phyloP scores from a whole-genome alignment of 768 basidiomycete species.

The Boletus pseudo-olivaceus region DNA sequence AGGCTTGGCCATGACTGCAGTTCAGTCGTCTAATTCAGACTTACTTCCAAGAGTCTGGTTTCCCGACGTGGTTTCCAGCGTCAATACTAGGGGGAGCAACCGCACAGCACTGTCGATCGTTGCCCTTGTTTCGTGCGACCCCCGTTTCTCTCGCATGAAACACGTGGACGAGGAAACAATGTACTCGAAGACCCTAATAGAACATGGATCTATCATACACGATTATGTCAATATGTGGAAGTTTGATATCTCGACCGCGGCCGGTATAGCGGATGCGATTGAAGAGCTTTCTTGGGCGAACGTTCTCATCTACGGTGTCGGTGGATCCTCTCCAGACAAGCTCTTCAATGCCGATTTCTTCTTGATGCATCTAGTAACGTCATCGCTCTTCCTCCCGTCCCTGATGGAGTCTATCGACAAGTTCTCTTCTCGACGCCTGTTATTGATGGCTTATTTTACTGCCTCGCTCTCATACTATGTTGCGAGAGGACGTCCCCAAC shows the following conservation, averaged over 20 bases:
- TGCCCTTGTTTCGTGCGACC: slow-evolving; percentile 50
- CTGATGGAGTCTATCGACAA: slow-evolving; percentile 36
- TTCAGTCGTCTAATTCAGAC: slow-evolving; percentile 17
- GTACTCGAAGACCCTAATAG: slow-evolving; percentile 28
- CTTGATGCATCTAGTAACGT: slow-evolving; percentile 69
- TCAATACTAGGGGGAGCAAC: slow-evolving; percentile 8
- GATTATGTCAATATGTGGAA: slow-evolving; percentile 47
- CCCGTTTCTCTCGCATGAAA: slow-evolving; percentile 29
- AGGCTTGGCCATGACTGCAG: slow-evolving; percentile 57
- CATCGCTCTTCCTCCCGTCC: slow-evolving; percentile 57
- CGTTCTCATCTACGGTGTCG: slow-evolving; percentile 56
- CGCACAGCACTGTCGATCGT: slow-evolving; percentile 46
- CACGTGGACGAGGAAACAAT: slow-evolving; percentile 26
- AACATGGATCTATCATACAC: slow-evolving; percentile 37
- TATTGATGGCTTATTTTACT: slow-evolving; percentile 31
- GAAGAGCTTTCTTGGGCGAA: slow-evolving; percentile 62
- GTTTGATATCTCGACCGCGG: slow-evolving; percentile 34
- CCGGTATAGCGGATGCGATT: slow-evolving; percentile 46
- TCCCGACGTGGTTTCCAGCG: slow-evolving; percentile 15
- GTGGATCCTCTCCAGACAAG: slow-evolving; percentile 44
- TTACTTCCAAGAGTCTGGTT: slow-evolving; percentile 23
- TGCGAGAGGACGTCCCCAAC: slow-evolving; percentile 31
- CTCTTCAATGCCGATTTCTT: slow-evolving; percentile 67
- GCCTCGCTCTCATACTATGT: slow-evolving; percentile 30
- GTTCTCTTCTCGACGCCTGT: slow-evolving; percentile 22